Conservation (phyloP, 805 yeast genomes). For the Starmerella stigmatis region DNA sequence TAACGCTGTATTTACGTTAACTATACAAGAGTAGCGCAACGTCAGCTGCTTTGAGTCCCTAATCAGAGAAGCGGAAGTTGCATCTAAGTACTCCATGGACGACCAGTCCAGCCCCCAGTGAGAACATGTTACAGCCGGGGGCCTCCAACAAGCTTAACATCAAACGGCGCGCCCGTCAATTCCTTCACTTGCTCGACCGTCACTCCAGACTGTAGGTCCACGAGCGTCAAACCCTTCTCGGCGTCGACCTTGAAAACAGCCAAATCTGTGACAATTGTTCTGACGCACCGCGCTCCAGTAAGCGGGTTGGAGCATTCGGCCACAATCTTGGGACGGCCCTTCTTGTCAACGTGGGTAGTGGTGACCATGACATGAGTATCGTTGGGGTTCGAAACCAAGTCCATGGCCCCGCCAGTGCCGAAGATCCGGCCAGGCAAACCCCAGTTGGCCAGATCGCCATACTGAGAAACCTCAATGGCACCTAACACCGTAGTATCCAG, state of each 20-base stretch:
- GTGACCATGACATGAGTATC: slow-evolving; percentile 39
- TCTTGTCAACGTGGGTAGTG: slow-evolving; percentile 41
- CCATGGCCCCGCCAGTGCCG: slow-evolving; percentile 51
- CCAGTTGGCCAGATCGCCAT: slow-evolving; percentile 46
- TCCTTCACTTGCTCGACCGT: slow-evolving; percentile 34
- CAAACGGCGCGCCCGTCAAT: slow-evolving; percentile 37
- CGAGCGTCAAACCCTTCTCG: slow-evolving; percentile 33
- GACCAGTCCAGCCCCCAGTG: neutral
- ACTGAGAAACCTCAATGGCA: slow-evolving; percentile 40
- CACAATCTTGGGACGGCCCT: slow-evolving; percentile 40
- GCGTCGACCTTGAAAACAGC: slow-evolving; percentile 41
- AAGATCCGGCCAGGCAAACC: slow-evolving; percentile 42
- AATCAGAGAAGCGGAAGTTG: too few species aligned
- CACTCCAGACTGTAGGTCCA: slow-evolving; percentile 37
- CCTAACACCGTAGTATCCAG: slow-evolving; percentile 39
- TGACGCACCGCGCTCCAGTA: slow-evolving; percentile 39
- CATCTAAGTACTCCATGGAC: too few species aligned
- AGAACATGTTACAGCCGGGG: neutral
- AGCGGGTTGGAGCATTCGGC: slow-evolving; percentile 38
- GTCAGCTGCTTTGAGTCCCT: too few species aligned
- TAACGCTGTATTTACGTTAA: too few species aligned
- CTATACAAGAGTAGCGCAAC: too few species aligned
- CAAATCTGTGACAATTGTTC: slow-evolving; percentile 37
- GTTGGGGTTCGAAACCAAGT: slow-evolving; percentile 39
- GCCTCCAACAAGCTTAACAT: slow-evolving; percentile 22